Evolutionary conservation across 108 stramenopile species (phyloP).

Genomic region (Seminavis robusta): DNA sequence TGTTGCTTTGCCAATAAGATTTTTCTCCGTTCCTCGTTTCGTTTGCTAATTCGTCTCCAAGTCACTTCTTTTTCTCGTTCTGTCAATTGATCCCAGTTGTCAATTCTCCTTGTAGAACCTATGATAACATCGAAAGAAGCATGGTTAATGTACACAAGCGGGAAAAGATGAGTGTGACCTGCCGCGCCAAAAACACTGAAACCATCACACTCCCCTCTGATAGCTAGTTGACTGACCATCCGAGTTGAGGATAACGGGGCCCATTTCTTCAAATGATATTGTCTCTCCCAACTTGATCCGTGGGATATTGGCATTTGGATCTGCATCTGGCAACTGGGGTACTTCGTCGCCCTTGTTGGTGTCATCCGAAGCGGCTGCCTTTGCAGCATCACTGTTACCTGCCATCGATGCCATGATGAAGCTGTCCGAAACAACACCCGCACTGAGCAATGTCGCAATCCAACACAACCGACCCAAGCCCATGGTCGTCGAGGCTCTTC

Average conservation of each 20-base stretch:
- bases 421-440: too few species aligned
- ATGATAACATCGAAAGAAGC: too few species aligned
- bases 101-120: slow-evolving; percentile 67
- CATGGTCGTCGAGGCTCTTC: too few species aligned
- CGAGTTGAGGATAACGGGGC: slow-evolving; percentile 83
- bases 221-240: too few species aligned
- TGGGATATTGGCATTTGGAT: slow-evolving; percentile 49
- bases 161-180: not conserved
- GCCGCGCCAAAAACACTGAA: not conserved
- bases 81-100: slow-evolving; percentile 82
- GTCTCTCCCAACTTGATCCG: slow-evolving; percentile 67
- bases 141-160: not conserved
- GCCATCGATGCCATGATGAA: too few species aligned
- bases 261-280: slow-evolving; percentile 75
- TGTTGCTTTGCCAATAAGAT: slow-evolving; percentile 50
- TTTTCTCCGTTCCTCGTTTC: slow-evolving; percentile 75
- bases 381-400: too few species aligned
- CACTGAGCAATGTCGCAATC: too few species aligned
- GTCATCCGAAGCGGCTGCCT: too few species aligned
- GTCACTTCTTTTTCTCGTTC: slow-evolving; percentile 73
- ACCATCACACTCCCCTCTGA: too few species aligned
- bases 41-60: slow-evolving; percentile 84
- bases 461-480: too few species aligned
- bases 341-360: too few species aligned
- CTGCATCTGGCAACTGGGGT: slow-evolving; percentile 31